Percentiles rank a stretch among this genome's conserved stretches.
phyloP scores from a whole-genome alignment of 179 eudicot species.

The Heliamphora pulchella region DNA sequence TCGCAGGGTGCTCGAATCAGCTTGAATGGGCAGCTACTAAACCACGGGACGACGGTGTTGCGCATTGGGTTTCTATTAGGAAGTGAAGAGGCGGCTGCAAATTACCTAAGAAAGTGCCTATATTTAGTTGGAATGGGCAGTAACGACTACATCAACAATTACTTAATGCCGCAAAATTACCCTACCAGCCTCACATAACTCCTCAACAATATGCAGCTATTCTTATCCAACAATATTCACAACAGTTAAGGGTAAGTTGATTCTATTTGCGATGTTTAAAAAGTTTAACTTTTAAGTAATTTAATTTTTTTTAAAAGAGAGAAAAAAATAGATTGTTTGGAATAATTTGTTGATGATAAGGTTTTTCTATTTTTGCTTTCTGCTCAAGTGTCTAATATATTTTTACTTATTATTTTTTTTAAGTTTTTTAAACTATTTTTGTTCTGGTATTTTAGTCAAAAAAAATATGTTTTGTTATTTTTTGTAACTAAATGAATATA shows the following conservation, averaged over 20 bases:
- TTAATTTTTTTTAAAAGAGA: no score
- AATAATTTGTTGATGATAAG: no score
- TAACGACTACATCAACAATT: slow-evolving; percentile 52
- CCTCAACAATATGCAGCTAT: slow-evolving; percentile 30
- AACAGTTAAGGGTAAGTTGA: slow-evolving; percentile 24
- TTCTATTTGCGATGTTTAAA: no score
- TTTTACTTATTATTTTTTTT: no score
- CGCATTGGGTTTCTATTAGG: slow-evolving; percentile 15
- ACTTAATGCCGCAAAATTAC: slow-evolving; percentile 25
- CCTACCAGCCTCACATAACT: slow-evolving; percentile 24
- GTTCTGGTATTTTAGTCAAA: no score
- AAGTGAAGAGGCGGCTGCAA: not conserved
- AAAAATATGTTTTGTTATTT: no score
- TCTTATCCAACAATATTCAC: slow-evolving; percentile 27
- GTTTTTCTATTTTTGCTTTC: no score
- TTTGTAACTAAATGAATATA: no score
- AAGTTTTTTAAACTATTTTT: no score
- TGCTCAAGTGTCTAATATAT: no score
- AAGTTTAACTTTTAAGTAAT: no score
- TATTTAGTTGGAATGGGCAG: slow-evolving; percentile 42
- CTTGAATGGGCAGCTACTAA: slow-evolving; percentile 36
- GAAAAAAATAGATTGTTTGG: no score
- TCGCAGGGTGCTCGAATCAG: slow-evolving; percentile 38
- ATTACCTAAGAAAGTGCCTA: slow-evolving; percentile 35
- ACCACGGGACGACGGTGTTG: slow-evolving; percentile 25